Conservation (phyloP, 2,329 filamentous ascomycete species). For the Aspergillus pseudotamarii region DNA sequence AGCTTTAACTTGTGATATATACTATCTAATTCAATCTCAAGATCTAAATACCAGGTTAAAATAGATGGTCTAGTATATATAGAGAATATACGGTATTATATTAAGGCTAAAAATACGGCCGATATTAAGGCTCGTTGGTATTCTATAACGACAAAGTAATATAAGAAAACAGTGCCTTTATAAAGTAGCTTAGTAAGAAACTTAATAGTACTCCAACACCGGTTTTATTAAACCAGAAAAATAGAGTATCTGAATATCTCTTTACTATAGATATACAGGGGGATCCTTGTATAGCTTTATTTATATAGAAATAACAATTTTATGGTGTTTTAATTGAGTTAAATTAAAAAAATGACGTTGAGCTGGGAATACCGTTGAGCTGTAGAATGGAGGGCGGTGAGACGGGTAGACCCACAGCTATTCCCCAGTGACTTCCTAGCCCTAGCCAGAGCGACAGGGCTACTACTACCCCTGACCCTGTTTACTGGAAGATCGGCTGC, state of each 20-base stretch:
- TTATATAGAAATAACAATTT: neutral
- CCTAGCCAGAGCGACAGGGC: no score
- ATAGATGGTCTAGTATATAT: neutral
- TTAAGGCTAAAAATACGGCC: neutral
- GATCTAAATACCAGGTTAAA: neutral
- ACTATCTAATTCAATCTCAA: neutral
- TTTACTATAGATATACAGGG: neutral
- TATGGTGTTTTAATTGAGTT: neutral
- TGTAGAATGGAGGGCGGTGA: neutral
- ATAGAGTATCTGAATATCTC: neutral
- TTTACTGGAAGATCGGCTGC: no score
- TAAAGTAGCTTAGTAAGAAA: neutral
- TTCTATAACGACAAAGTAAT: neutral
- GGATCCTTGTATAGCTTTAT: neutral
- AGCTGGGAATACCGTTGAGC: neutral
- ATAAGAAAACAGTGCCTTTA: neutral
- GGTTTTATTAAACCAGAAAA: neutral
- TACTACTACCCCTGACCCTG: no score
- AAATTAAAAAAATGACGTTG: neutral
- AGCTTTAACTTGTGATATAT: no score
- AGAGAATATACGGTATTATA: neutral
- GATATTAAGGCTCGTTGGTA: neutral
- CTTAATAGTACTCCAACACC: neutral
- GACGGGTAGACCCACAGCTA: no score
- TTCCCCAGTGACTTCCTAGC: no score